Base-by-base conservation (phyloP, 2,329 filamentous ascomycete species). In the Cadophora sp. region DNA sequence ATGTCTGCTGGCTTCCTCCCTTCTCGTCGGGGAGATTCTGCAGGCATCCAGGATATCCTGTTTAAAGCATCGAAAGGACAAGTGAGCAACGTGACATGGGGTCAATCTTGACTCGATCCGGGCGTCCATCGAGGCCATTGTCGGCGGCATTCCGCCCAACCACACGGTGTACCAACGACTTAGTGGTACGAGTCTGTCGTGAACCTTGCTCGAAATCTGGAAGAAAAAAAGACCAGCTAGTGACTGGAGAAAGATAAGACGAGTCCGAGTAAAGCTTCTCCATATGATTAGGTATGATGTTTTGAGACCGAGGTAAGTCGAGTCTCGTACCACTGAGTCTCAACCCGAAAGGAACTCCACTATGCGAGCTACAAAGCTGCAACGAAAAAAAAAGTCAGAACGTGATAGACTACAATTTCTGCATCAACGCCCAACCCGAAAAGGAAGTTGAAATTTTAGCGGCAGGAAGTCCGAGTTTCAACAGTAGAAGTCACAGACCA, bases 141-240 rank as follows among this genome's bases (percentile, higher is more conserved):
- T 11, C 55, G 55, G n/a, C 36, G 55, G n/a, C 36, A 41, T 58
- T 58, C 55, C 55, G 55, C 55, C 55, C n/a, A 58, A 58, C 33
- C 20, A 43, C 55, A 58, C n/a, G 20, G 36, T 43, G 39, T 18
- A 58, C 55, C 55, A 58, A 41, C 36, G 20, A 20, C 16, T 41
- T 58, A 41, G 36, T 24, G 55, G 20, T 24, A 41, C 33, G n/a
- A 41, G 55, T 2, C 13, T 16, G 55, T 9, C 1, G 50, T 33
- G 36, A 56, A 58, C 55, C 55, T 24, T 22, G 53, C 39, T 56
- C 18, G 33, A 56, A 56, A 39, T n/a, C 53, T 41, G n/a, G 20
- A 24, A 36, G 24, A 43, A 22, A 24, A 36, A 41, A 43, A 22
- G 13, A 18, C n/a, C 7, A 16, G n/a, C 55, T 58, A 43, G 55